Evolutionary conservation across 148 eudicot genomes (phyloP).

Genomic region (Chenopodium quinoa): DNA sequence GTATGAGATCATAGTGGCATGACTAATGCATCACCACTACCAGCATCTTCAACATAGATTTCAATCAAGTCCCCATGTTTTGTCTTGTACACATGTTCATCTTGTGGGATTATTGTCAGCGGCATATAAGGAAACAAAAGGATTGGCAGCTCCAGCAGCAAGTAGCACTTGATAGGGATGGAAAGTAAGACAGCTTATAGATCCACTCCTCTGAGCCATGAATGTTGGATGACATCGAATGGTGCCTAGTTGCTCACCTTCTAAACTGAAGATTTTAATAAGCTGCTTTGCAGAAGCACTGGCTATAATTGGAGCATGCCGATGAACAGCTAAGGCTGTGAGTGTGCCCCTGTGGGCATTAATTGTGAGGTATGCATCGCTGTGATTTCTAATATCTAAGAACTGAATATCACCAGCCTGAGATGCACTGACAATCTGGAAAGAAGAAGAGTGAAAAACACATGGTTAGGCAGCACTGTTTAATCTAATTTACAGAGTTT

Average conservation of each 20-base stretch:
- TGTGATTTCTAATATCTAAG: constrained; percentile 69
- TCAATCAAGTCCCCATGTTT: neutral
- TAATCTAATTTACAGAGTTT: neutral
- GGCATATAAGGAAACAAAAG: constrained; percentile 78
- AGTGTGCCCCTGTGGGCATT: constrained; percentile 90
- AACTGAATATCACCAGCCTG: constrained; percentile 95
- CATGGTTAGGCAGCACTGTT: constrained; percentile 2
- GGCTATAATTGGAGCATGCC: constrained; percentile 88
- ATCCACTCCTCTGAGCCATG: constrained; percentile 95
- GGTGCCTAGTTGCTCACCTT: constrained; percentile 74
- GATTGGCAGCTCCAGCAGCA: constrained; percentile 90
- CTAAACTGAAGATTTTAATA: constrained; percentile 72
- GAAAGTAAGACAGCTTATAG: constrained; percentile 82
- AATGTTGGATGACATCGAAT: constrained; percentile 73
- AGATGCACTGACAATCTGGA: constrained; percentile 91
- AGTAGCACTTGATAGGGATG: constrained; percentile 88
- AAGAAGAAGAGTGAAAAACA: constrained; percentile 1
- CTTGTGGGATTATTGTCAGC: constrained; percentile 69
- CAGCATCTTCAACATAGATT: neutral
- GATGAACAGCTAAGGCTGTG: constrained; percentile 85
- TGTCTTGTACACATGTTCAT: constrained; percentile 21
- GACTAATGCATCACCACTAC: constrained; percentile 4
- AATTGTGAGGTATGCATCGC: constrained; percentile 63
- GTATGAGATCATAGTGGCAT: neutral
- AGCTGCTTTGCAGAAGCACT: constrained; percentile 95